These are phyloP conservation scores for Starmerella stellata DNA, from an alignment of 805 yeast genomes.

Conservation along the genomic window DNA sequence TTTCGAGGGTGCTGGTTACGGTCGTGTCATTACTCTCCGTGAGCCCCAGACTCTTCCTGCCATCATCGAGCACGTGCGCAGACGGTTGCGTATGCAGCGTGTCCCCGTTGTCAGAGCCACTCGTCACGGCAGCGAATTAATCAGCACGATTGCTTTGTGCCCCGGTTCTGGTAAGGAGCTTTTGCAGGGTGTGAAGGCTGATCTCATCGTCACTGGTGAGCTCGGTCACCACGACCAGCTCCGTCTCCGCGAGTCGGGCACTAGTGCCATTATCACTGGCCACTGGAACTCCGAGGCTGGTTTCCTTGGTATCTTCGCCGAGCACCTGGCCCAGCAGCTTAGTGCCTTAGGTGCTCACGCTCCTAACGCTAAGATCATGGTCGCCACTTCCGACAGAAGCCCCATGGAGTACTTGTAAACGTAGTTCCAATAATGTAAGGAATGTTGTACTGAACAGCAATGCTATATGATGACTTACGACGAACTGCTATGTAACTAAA, in stretches of 20 bases:
- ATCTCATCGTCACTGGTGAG: slow-evolving; percentile 78
- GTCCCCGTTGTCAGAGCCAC: slow-evolving; percentile 41
- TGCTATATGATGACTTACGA: not conserved
- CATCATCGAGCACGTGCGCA: slow-evolving; percentile 37
- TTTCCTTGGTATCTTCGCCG: slow-evolving; percentile 38
- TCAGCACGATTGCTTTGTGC: slow-evolving; percentile 59
- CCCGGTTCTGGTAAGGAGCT: slow-evolving; percentile 90
- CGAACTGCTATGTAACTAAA: too few relatives aligned
- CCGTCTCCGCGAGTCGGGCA: slow-evolving; percentile 49
- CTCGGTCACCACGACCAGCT: slow-evolving; percentile 84
- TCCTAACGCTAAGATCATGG: slow-evolving; percentile 25
- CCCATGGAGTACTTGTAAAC: slow-evolving; percentile 31
- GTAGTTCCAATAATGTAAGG: not conserved
- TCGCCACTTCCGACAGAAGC: slow-evolving; percentile 45
- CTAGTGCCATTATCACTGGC: slow-evolving; percentile 58
- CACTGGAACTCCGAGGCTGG: slow-evolving; percentile 91
- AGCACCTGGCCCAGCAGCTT: slow-evolving; percentile 32
- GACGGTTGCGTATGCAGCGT: slow-evolving; percentile 31
- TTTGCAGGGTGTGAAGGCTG: slow-evolving; percentile 38
- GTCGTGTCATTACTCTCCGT: slow-evolving; percentile 41
- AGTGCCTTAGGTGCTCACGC: slow-evolving; percentile 1
- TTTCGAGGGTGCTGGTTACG: slow-evolving; percentile 55
- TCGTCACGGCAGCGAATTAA: slow-evolving; percentile 19
- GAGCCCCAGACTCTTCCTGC: slow-evolving; percentile 28
- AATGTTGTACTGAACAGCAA: not conserved